A percentile compares a stretch with the other conserved stretches of the same genome.
Evolutionary conservation across 345 rosid species (phyloP).

Genomic region (Gossypium rotundifolium): DNA sequence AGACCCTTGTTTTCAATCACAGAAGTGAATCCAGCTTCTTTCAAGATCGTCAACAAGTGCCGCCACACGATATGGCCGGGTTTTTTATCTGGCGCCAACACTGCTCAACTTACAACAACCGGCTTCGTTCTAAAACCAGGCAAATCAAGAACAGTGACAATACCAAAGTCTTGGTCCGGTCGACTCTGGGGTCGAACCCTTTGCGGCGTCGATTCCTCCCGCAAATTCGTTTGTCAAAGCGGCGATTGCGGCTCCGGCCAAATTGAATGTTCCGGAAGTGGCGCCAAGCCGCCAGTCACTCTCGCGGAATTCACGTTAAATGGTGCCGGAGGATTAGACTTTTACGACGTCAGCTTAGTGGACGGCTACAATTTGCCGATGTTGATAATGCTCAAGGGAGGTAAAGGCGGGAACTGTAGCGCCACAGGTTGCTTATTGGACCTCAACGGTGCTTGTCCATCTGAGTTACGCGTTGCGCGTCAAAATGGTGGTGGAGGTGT

Average conservation of each 20-base stretch:
- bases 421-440: conserved; percentile 85
- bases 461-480: conserved; percentile 43
- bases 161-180: conserved; percentile 78
- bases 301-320: conserved; percentile 87
- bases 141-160: conserved; percentile 43
- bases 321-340: conserved; percentile 68
- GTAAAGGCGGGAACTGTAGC: conserved; percentile 52
- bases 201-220: conserved; percentile 39
- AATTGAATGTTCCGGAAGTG: conserved; percentile 58
- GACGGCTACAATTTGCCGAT: conserved; percentile 69
- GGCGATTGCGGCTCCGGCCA: conserved; percentile 81
- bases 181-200: conserved; percentile 78
- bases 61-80: conserved; percentile 81
- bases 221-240: conserved; percentile 56
- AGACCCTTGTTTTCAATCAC: conserved; percentile 4
- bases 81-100: conserved; percentile 67
- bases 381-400: conserved; percentile 50
- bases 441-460: conserved; percentile 75
- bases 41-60: conserved; percentile 71
- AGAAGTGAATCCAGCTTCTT: conserved; percentile 45
- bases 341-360: conserved; percentile 74
- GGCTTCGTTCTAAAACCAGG: conserved; percentile 63
- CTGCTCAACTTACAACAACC: conserved; percentile 64
- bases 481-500: conserved; percentile 20
- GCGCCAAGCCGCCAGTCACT: conserved; percentile 80